Base-by-base conservation (phyloP, 2,329 filamentous ascomycete genomes). In the Exophiala oligosperma region DNA sequence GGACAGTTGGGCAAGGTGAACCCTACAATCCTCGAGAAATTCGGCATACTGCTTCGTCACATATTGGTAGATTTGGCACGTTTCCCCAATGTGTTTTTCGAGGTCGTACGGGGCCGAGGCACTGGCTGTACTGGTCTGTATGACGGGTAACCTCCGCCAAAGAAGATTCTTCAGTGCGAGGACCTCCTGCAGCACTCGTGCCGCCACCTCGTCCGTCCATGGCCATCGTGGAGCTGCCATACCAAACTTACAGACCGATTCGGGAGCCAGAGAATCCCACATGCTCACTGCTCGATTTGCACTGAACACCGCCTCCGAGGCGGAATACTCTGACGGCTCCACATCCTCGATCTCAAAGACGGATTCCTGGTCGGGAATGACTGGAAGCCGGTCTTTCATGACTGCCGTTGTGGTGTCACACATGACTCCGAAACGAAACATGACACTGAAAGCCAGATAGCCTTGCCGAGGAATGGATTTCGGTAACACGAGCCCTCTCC, bases 351-450 rank as follows among this genome's bases (percentile, higher is more conserved):
- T 53, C 38, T 53, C 51, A 53, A 53, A 53, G 51, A 53, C 38
- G 35, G 51, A 53, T 46, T 53, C 51, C 17, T 44, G 35, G 51
- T 53, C 35, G n/a, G 51, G 51, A 53, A 53, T 53, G 38, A 53
- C 38, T 26, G 51, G 51, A 44, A 47, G 51, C 51, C 37, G 35
- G 51, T 53, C 51, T 53, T 32, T 44, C 51, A 53, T 53, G 35
- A 53, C 51, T 28, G 51, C 38, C 40, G 51, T 28, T 53, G 51
- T 53, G 12, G 51, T 53, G 38, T 53, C 51, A 38, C 37, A 53
- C 51, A 53, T 53, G 51, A 53, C 51, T 44, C 51, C 51, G 17
- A 53, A 53, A 44, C 51, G 51, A 44, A 53, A 53, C 51, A 53
- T 53, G 38, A 53, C 51, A 46, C 51, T 53, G 37, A 53, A 53